Conservation (phyloP, 208 protist genomes). For the Leishmania amazonensis region DNA sequence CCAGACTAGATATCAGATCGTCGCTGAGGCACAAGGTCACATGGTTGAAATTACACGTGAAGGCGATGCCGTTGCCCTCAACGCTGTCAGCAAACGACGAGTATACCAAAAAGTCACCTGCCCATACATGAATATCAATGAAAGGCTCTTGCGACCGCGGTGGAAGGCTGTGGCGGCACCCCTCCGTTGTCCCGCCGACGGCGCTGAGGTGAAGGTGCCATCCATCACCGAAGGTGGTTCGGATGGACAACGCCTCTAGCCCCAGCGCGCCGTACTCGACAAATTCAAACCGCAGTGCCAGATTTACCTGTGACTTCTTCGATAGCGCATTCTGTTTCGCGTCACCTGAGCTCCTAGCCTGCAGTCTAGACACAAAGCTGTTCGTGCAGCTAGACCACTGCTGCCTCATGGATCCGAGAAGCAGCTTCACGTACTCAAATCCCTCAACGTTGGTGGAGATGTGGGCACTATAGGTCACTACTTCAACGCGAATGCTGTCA, state of each 20-base stretch:
- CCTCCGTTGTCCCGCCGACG: slow-evolving; percentile 30
- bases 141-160: slow-evolving; percentile 23
- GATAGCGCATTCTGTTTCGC: neutral
- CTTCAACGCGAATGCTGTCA: neutral
- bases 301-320: neutral
- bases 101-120: slow-evolving; percentile 32
- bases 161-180: slow-evolving; percentile 33
- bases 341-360: neutral
- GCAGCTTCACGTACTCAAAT: slow-evolving; percentile 24
- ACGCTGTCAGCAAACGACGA: slow-evolving; percentile 55
- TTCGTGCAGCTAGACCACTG: slow-evolving; percentile 7
- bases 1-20: slow-evolving; percentile 34
- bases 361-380: neutral
- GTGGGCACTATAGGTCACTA: slow-evolving; percentile 11
- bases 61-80: slow-evolving; percentile 50
- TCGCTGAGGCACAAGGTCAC: slow-evolving; percentile 40
- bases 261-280: slow-evolving; percentile 30
- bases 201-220: slow-evolving; percentile 45
- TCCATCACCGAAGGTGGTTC: slow-evolving; percentile 29
- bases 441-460: slow-evolving; percentile 30
- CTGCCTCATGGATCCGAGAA: slow-evolving; percentile 3
- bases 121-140: slow-evolving; percentile 43
- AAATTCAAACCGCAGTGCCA: slow-evolving; percentile 18
- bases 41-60: slow-evolving; percentile 37
- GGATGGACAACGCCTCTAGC: slow-evolving; percentile 20